These are phyloP conservation scores for Pichia heedii DNA, from an alignment of 805 yeast genomes.

Conservation along the genomic window DNA sequence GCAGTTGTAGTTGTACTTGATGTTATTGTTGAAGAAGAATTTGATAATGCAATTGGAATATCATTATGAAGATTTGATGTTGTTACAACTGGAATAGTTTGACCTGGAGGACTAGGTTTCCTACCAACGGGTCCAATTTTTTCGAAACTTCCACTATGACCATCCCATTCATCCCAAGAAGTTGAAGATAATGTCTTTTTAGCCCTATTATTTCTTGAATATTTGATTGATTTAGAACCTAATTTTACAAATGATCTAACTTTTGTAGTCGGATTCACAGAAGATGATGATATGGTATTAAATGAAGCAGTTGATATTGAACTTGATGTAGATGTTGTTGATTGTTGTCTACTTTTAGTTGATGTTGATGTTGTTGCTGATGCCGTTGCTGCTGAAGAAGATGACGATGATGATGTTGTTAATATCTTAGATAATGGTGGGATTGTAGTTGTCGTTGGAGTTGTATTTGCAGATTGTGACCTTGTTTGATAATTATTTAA, in stretches of 20 bases:
- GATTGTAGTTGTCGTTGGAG: not conserved
- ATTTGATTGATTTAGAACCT: conserved; percentile 5
- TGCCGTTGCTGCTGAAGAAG: not conserved
- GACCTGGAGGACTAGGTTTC: conserved; percentile 27
- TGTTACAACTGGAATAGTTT: conserved; percentile 26
- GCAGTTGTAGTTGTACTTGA: not conserved
- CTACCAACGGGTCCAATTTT: conserved; percentile 29
- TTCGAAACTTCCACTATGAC: conserved; percentile 19
- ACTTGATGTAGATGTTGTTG: not conserved
- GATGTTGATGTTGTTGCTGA: not conserved
- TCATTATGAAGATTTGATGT: conserved; percentile 18
- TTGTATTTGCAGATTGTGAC: not conserved
- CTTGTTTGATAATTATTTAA: not conserved
- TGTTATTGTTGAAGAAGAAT: not conserved
- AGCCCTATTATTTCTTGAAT: not conserved
- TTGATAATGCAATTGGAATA: not conserved
- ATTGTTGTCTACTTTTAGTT: not conserved
- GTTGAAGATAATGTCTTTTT: not conserved
- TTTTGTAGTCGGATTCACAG: conserved; percentile 1
- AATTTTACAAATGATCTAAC: conserved; percentile 8
- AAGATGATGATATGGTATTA: not conserved
- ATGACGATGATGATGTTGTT: not conserved
- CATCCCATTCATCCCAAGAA: conserved; percentile 8
- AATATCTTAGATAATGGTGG: not conserved
- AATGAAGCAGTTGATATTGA: not conserved